phyloP scores from a whole-genome alignment of 441 rosid species.

The Viola pubescens region DNA sequence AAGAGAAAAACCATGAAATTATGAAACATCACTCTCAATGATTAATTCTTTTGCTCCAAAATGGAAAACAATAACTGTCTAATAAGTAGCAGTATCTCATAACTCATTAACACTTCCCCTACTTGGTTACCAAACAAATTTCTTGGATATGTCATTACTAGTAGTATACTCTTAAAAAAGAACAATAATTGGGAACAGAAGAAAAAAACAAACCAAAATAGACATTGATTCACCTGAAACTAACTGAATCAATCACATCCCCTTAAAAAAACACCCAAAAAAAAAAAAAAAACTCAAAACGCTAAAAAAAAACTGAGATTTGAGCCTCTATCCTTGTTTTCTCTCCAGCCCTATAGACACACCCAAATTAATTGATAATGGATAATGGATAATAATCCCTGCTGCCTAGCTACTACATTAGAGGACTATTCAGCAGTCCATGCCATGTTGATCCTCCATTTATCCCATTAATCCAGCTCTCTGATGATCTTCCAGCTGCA shows the following conservation, averaged over 20 bases:
- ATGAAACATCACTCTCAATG: slow-evolving; percentile 42
- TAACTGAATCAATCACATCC: slow-evolving; percentile 14
- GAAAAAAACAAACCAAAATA: background rate
- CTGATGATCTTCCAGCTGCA: slow-evolving; percentile 28
- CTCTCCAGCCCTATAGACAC: too few relatives aligned
- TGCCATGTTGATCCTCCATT: slow-evolving; percentile 65
- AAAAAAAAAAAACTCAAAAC: slow-evolving; percentile 12
- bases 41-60: slow-evolving; percentile 16
- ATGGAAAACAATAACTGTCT: slow-evolving; percentile 16
- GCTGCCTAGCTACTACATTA: slow-evolving; percentile 37
- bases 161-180: slow-evolving; percentile 16
- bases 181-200: background rate
- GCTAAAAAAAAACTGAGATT: slow-evolving; percentile 18
- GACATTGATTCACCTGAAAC: too few relatives aligned
- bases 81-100: slow-evolving; percentile 13
- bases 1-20: slow-evolving; percentile 8
- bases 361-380: too few relatives aligned
- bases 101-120: slow-evolving; percentile 8
- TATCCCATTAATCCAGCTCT: slow-evolving; percentile 41
- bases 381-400: background rate
- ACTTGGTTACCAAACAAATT: slow-evolving; percentile 22
- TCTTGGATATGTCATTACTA: slow-evolving; percentile 9
- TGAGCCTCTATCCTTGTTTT: slow-evolving; percentile 1
- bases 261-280: slow-evolving; percentile 17
- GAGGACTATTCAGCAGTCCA: slow-evolving; percentile 64